Evolutionary conservation across 164 flowering plant genomes (phyloP), one percentile per base, ranked within the genome.

Genomic region (Liquidambar formosana): DNA sequence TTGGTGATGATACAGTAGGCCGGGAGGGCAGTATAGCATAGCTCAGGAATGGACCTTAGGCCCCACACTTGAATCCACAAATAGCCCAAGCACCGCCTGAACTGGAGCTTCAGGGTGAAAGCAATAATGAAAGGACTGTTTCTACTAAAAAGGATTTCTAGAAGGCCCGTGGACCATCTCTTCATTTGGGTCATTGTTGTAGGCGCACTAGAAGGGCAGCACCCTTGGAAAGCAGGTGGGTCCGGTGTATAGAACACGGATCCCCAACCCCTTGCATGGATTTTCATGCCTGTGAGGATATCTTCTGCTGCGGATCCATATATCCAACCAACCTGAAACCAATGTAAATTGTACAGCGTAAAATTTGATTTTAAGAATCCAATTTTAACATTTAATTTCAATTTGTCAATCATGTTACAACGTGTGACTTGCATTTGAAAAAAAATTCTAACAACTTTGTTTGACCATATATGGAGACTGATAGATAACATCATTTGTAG

Each of bases 111-210:
- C 1, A 27, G 66, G 4, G 58, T 69, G 60, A 82, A 26, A 18
- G 69, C 44, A 15, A 33, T 68, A 1, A 73, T 1, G 21, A 85
- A 41, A 12, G 92, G 92, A 66, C 69, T 81, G 22, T 71, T 65
- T 16, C 22, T 28, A 63, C 76, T 64, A 64, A 84, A 54, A 2
- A 86, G 68, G 52, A 86, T 73, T 75, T 88, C 91, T 10, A 85
- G 71, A 2, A 85, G 59, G n/a, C 96, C 96, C 0, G 84, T 78
- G 67, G 80, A 60, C 93, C 93, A 88, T 67, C 96, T 78, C 70
- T 85, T 84, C 60, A 65, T 67, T 66, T 88, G 93, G 41, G 59
- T 63, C 79, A 84, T 3, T 26, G 73, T 15, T 0, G 51, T 63
- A 1, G 87, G 84, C 3, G 80, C 81, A 38, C 64, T 68, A 0